Evolutionary conservation across 345 rosid species (phyloP), one percentile per base, ranked within the genome.

Genomic region (Firmiana major): DNA sequence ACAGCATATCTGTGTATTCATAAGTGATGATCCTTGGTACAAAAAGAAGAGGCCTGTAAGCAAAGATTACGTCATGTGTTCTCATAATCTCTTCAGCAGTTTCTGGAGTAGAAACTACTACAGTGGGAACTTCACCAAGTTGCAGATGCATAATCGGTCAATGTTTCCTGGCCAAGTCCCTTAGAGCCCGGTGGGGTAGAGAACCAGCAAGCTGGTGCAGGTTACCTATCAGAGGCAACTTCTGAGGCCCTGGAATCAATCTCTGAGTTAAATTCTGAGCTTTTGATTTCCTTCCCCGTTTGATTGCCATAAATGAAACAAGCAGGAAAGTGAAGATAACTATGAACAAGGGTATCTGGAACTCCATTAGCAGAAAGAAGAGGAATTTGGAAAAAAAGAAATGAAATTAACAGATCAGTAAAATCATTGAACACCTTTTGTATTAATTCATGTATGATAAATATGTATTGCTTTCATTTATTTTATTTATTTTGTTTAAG

Each of bases 51-150:
- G 75, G 75, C 42, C 75, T 26, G 17, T 28, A 12, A 16, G 60
- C 17, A 28, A 71, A 71, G 24, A 3, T 51, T 0, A 51, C 4
- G 62, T 53, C 75, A 26, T 71, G 59, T 4, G 59, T 48, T 71
- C 15, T 71, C 40, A 48, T 6, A 28, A 48, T 21, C 43, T 71
- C 43, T 53, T 31, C 28, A 0, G 75, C 75, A 28, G 17, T 48
- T 15, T 71, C 75, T 16, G 75, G 75, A 0, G 75, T 26, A 12
- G 72, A 75, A 34, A 76, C 60, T 6, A 76, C 21, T 6, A 67
- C 11, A 1, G 54, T 45, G n/a, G 72, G 13, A 24, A 22, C 7
- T 67, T 67, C n/a, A 45, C 72, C 55, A 4, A 67, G 54, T 22
- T 67, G 54, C 2, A 45, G 12, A 17, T 45, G 55, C 72, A 45